Percentiles rank a stretch among this genome's conserved stretches.
Conservation (phyloP, 257 asterid species). For the Solanum clarkiae region DNA sequence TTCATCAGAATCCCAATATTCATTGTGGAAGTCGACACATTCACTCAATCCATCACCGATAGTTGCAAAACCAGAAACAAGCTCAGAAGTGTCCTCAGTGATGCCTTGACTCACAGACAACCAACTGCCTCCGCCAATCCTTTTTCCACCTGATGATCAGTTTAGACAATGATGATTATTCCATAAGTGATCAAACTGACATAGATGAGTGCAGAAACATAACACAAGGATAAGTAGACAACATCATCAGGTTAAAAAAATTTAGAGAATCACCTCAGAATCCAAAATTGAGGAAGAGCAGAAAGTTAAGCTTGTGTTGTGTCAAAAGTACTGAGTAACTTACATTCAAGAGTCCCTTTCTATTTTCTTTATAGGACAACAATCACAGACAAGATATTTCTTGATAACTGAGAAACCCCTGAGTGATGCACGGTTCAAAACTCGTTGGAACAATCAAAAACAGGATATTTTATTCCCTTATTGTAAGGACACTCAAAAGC, state of each 20-base stretch:
- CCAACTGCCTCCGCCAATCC: constrained; percentile 19
- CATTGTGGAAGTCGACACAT: constrained; percentile 10
- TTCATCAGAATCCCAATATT: constrained; percentile 21
- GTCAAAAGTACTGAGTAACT: not conserved
- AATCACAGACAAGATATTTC: not conserved
- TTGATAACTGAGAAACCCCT: not conserved
- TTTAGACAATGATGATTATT: not conserved
- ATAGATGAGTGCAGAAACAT: not conserved
- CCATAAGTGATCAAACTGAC: not conserved
- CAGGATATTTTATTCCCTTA: not conserved
- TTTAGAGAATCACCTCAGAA: not conserved
- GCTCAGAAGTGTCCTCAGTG: constrained; percentile 20
- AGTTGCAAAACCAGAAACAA: constrained; percentile 17
- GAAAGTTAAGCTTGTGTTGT: not conserved
- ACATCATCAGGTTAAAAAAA: not conserved
- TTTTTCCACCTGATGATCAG: constrained; percentile 4
- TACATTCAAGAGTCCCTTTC: not conserved
- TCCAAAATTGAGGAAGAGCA: not conserved
- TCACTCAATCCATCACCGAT: constrained; percentile 17
- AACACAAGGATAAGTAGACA: not conserved
- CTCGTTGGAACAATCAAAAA: not conserved
- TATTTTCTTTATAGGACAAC: not conserved
- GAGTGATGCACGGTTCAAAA: not conserved
- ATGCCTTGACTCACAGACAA: constrained; percentile 15
- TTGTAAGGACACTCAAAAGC: not conserved